Percentiles rank a stretch among this genome's conserved stretches.
Conservation (phyloP, 2,329 filamentous ascomycete species). For the Pseudogymnoascus sp. region DNA sequence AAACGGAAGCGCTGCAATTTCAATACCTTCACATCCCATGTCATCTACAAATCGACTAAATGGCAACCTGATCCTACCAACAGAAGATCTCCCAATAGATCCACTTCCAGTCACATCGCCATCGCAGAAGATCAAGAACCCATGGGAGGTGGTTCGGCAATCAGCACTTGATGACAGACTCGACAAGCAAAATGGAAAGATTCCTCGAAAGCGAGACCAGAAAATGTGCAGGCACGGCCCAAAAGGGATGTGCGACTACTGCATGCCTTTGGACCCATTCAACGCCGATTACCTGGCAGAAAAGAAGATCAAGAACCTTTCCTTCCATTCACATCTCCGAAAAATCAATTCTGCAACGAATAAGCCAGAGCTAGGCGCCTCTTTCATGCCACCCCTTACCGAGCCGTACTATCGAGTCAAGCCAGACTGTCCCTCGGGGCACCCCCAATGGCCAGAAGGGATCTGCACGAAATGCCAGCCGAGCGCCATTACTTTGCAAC, state of each 20-base stretch:
- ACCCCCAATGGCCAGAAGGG: constrained; percentile 87
- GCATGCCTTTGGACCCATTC: constrained; percentile 93
- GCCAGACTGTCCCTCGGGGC: constrained; percentile 83
- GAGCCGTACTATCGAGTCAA: constrained; percentile 91
- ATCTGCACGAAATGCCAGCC: constrained; percentile 98
- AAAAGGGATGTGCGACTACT: constrained; percentile 99
- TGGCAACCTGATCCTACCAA: constrained; percentile 63
- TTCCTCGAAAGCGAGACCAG: constrained; percentile 61
- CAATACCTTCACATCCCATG: constrained; percentile 19
- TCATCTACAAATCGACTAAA: constrained; percentile 63
- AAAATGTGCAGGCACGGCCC: constrained; percentile 93
- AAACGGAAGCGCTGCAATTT: constrained; percentile 29
- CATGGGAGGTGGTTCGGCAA: constrained; percentile 88
- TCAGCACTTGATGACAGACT: constrained; percentile 78
- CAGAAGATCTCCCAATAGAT: constrained; percentile 59
- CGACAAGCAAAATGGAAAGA: constrained; percentile 86
- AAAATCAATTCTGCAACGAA: constrained; percentile 97
- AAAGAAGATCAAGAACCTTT: constrained; percentile 97
- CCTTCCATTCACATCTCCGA: constrained; percentile 87
- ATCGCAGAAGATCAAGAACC: constrained; percentile 65
- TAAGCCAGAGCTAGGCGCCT: constrained; percentile 86
- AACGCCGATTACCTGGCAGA: constrained; percentile 81
- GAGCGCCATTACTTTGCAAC: constrained; percentile 89
- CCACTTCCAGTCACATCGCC: constrained; percentile 49
- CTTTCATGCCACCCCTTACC: constrained; percentile 88